Percentiles rank a stretch among this genome's conserved stretches.
These are phyloP conservation scores for Suillus subaureus DNA, from an alignment of 768 basidiomycete species.

Conservation along the genomic window DNA sequence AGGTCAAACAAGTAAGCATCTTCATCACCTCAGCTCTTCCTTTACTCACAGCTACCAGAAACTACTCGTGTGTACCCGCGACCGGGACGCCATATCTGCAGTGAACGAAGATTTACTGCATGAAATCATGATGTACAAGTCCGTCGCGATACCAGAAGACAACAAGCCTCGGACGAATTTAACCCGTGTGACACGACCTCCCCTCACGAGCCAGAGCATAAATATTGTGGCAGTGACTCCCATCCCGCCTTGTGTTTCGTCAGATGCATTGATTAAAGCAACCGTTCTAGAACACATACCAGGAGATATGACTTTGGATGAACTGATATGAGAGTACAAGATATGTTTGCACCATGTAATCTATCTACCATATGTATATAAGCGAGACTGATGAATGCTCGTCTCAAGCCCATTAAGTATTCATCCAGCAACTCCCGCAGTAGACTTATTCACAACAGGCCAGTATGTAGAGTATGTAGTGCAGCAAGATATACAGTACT, in stretches of 20 bases:
- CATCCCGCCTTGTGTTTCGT: conserved; percentile 6
- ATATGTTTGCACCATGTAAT: conserved; percentile 6
- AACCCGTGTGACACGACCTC: conserved; percentile 46
- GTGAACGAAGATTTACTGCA: conserved; percentile 50
- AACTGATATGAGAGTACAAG: conserved; percentile 33
- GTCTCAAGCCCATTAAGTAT: neutral
- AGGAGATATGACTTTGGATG: conserved; percentile 57
- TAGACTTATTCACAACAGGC: neutral
- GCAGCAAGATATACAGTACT: neutral
- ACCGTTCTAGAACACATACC: conserved; percentile 35
- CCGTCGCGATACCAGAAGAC: conserved; percentile 49
- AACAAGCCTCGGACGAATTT: conserved; percentile 57
- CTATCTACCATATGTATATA: conserved; percentile 20
- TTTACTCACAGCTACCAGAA: conserved; percentile 37
- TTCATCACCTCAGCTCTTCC: neutral
- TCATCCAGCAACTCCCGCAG: conserved; percentile 13
- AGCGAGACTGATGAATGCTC: neutral
- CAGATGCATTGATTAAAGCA: conserved; percentile 12
- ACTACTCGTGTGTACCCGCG: conserved; percentile 47
- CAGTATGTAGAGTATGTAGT: neutral
- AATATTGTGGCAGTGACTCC: conserved; percentile 22
- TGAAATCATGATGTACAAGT: conserved; percentile 64
- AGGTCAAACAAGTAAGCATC: conserved; percentile 72
- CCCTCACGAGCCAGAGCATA: conserved; percentile 46
- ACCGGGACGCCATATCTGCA: conserved; percentile 47